phyloP scores from a whole-genome alignment of 176 grass and related monocot genomes.

The Poa pratensis region DNA sequence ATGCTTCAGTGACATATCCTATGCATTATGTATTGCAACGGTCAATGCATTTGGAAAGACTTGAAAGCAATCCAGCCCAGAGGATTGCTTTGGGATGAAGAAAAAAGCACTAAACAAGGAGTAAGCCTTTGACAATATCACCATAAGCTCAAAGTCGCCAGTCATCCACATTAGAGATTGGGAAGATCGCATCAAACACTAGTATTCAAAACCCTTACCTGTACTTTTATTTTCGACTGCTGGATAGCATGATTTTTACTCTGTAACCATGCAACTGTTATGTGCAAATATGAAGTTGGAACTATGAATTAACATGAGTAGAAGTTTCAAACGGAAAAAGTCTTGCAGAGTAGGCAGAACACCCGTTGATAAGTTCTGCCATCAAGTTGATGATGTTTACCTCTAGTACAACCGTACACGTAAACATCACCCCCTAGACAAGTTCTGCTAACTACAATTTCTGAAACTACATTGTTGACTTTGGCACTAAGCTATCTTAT shows the following conservation, averaged over 20 bases:
- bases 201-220: not conserved
- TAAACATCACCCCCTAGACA: constrained; percentile 18
- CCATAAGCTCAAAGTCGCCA: not conserved
- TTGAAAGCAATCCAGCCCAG: not conserved
- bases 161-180: not conserved
- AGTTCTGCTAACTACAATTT: not conserved
- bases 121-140: constrained; percentile 28
- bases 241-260: not conserved
- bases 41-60: constrained; percentile 38
- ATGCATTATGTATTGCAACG: not conserved
- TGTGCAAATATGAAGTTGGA: not conserved
- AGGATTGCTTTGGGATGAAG: constrained; percentile 29
- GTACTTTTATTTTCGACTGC: not conserved
- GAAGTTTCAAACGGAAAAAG: not conserved
- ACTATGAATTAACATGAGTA: not conserved
- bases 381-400: not conserved
- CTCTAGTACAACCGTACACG: constrained; percentile 28
- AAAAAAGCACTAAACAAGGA: not conserved
- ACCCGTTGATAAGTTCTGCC: not conserved
- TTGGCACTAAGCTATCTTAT: not conserved
- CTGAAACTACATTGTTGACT: constrained; percentile 25
- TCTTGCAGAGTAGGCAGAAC: not conserved
- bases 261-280: not conserved
- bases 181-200: not conserved
- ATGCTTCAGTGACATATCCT: not conserved